Evolutionary conservation across 2,329 filamentous ascomycete species (phyloP), one percentile per base, ranked within the genome.

Genomic region (Scopulariopsis brevicaulis): DNA sequence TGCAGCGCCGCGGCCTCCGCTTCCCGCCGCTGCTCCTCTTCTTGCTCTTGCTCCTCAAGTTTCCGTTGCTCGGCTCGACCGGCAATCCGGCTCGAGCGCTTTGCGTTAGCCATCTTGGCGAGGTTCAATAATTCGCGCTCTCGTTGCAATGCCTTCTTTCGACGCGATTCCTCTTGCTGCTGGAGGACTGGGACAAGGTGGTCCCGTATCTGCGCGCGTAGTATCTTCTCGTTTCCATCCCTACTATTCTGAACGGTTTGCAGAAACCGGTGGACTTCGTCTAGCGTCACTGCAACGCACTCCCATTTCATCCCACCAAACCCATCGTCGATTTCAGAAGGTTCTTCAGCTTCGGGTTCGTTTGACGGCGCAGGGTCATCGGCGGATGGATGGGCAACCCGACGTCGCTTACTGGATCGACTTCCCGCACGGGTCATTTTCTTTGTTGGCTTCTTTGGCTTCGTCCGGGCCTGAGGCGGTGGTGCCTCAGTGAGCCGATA

Each of bases 81-180:
- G 20, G 93, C 92, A 63, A 99, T 83, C 62, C 94, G 84, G 65
- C 90, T 96, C 1, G 94, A 99, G 62, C 94, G 80, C 73, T 99
- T 99, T 4, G 94, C 93, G 59, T 87, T 89, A n/a, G 90, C 90
- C 73, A 97, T 81, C 68, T 94, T 93, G 64, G 93, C 86, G 63
- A 96, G 71, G 63, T 85, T 90, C 56, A 90, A 76, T 24, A 96
- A 72, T 65, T 97, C 93, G 61, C 86, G 89, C 68, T 95, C 83
- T 64, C 87, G 77, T 61, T 84, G 81, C 3, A 75, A 65, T 55
- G 87, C 77, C 76, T 90, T 79, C 73, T 83, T 74, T 70, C 93
- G 92, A 60, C 85, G 84, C 34, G 85, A 81, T 64, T 92, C 81
- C 64, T 86, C 84, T 63, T 89, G 84, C 65, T 88, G 89, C 70